Conservation (phyloP, 805 yeast genomes). For the Suhomyces vadensis region DNA sequence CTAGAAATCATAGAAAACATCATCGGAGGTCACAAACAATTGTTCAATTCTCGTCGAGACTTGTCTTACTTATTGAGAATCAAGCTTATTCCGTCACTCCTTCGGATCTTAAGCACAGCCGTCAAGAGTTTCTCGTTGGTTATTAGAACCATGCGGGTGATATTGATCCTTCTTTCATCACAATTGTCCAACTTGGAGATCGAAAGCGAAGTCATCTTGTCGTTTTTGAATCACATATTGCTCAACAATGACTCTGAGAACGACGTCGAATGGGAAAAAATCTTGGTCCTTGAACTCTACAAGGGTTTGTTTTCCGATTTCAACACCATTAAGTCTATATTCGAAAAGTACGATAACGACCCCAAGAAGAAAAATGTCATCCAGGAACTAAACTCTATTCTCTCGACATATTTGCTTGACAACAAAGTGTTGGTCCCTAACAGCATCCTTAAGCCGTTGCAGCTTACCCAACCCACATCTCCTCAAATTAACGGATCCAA, state of each 20-base stretch:
- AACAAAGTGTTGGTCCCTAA: conserved; percentile 18
- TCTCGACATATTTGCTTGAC: conserved; percentile 22
- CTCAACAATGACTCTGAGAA: conserved; percentile 53
- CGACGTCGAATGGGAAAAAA: conserved; percentile 61
- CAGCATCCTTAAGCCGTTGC: conserved; percentile 20
- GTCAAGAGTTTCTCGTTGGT: conserved; percentile 64
- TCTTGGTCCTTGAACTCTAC: conserved; percentile 72
- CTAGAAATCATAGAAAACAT: conserved; percentile 84
- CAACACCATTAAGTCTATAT: conserved; percentile 51
- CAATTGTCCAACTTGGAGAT: conserved; percentile 63
- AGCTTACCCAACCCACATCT: conserved; percentile 10
- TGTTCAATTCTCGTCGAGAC: conserved; percentile 62
- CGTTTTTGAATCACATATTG: conserved; percentile 73
- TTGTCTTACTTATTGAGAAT: conserved; percentile 65
- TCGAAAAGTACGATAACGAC: conserved; percentile 58
- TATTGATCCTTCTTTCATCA: conserved; percentile 56
- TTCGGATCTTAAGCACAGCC: conserved; percentile 59
- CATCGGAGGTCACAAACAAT: conserved; percentile 57
- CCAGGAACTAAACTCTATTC: conserved; percentile 48
- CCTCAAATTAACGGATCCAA: neutral
- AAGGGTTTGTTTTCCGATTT: conserved; percentile 60
- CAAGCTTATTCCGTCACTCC: conserved; percentile 71
- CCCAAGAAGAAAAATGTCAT: conserved; percentile 60
- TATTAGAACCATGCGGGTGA: conserved; percentile 73
- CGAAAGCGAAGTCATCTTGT: conserved; percentile 80